These are phyloP conservation scores for Malassezia brasiliensis DNA, from an alignment of 1,284 basidiomycete species.

Conservation along the genomic window DNA sequence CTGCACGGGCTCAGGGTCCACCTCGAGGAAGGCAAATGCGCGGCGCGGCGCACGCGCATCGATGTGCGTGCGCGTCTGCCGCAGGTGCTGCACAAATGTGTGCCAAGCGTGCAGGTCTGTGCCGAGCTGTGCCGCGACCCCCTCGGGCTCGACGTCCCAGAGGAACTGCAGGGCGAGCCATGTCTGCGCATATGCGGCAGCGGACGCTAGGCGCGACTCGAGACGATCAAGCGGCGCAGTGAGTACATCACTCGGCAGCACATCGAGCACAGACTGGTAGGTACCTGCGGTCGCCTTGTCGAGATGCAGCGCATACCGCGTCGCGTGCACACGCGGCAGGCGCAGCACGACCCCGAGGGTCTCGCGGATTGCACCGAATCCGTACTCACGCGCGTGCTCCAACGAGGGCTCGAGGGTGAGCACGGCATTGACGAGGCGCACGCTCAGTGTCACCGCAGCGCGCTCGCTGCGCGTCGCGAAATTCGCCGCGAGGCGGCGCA, in stretches of 20 bases:
- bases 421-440: constrained; percentile 94
- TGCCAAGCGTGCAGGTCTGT: constrained; percentile 89
- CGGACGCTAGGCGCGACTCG: constrained; percentile 73
- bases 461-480: constrained; percentile 4
- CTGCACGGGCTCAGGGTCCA: constrained; percentile 97
- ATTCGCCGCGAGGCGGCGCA: constrained; percentile 1
- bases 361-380: constrained; percentile 82
- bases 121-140: constrained; percentile 85
- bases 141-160: constrained; percentile 95
- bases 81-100: constrained; percentile 83
- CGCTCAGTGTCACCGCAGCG: constrained; percentile 63
- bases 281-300: background rate
- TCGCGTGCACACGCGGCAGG: constrained; percentile 76
- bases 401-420: constrained; percentile 97
- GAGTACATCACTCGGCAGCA: constrained; percentile 50
- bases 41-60: constrained; percentile 90
- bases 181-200: constrained; percentile 83
- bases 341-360: constrained; percentile 71
- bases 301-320: constrained; percentile 80
- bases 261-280: constrained; percentile 13
- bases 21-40: constrained; percentile 72
- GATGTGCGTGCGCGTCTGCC: constrained; percentile 87
- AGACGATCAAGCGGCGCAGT: constrained; percentile 75
- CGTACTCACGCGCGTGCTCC: constrained; percentile 79
- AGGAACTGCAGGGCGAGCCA: constrained; percentile 98